Base-by-base conservation (phyloP, 306 rosid species). In the Lathyrus aphaca region DNA sequence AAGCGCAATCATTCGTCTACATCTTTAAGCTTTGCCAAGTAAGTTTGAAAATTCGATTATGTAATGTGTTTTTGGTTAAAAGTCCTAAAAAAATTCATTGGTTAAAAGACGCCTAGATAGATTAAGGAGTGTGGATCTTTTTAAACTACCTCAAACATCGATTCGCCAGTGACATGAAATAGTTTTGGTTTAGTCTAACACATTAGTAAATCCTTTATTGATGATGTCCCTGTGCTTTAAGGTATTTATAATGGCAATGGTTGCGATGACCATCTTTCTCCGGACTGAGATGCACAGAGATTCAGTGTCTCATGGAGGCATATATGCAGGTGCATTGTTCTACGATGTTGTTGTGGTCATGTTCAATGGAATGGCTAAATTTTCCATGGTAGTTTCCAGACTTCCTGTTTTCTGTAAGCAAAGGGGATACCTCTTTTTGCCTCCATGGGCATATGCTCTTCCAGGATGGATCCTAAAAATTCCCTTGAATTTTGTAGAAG, bases 331-430 rank as follows among this genome's bases (percentile, higher is more conserved):
- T 2, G 91, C 86, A 3, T 59, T 86, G 81, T 81, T 83, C 79
- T 86, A 57, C 63, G 63, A 63, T 0, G 65, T 86, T 38, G 39
- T 35, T 64, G 81, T 83, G 48, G 29, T 58, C 10, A 64, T 83
- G 91, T 86, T 86, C 78, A 86, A 83, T 54, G 91, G 91, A 42
- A 0, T 81, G 80, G 74, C 86, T 32, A 88, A 86, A 74, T 60
- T 86, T 57, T 81, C 91, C 38, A 81, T 83, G 86, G 78, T 80
- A 0, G 76, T 81, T 64, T 59, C 81, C 40, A 83, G 78, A 53
- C 91, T 86, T 72, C 86, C 88, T 11, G 91, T 86, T 1, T 86
- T 86, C 69, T 86, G 76, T 72, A 86, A 86, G 81, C 91, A 86
- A 69, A 79, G 91, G 74, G 82, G 69, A 49, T 72, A 79, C 8